Conservation (phyloP, 1,284 basidiomycete species). For the Sporisorium scitamineum region DNA sequence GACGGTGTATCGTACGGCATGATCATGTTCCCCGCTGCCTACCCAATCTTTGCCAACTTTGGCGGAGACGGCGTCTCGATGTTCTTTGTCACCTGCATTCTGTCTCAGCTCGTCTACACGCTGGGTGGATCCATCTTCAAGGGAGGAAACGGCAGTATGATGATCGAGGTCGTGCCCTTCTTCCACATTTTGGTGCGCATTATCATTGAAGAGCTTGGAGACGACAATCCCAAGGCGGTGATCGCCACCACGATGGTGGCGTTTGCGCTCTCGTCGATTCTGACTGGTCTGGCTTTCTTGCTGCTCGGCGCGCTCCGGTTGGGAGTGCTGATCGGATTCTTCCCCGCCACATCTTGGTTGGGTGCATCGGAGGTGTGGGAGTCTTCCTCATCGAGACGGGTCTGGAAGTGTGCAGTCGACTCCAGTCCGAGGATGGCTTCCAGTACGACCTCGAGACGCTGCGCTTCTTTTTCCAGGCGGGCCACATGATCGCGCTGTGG, state of each 20-base stretch:
- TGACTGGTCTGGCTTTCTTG: constrained; percentile 77
- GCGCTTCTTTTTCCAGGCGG: constrained; percentile 70
- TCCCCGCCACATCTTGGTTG: constrained; percentile 87
- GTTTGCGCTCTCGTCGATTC: constrained; percentile 87
- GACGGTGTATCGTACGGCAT: constrained; percentile 84
- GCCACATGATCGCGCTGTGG: constrained; percentile 80
- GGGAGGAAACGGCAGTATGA: constrained; percentile 89
- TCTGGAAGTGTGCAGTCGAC: constrained; percentile 82
- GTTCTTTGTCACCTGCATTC: constrained; percentile 73
- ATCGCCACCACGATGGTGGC: constrained; percentile 91
- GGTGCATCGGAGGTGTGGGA: constrained; percentile 95
- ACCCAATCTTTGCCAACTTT: constrained; percentile 81
- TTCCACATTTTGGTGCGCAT: constrained; percentile 89
- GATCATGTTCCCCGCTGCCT: constrained; percentile 85
- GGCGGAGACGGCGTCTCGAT: constrained; percentile 92
- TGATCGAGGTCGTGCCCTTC: constrained; percentile 95
- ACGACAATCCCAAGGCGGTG: constrained; percentile 78
- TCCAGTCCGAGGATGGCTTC: constrained; percentile 82
- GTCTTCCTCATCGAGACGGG: constrained; percentile 77
- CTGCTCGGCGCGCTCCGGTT: constrained; percentile 79
- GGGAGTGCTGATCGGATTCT: constrained; percentile 91
- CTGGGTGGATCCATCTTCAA: constrained; percentile 85
- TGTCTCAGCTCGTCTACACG: constrained; percentile 87
- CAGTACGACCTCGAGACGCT: constrained; percentile 78
- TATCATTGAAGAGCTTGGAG: constrained; percentile 81